Evolutionary conservation across 495 filamentous ascomycete genomes (phyloP), one percentile per base, ranked within the genome.

Genomic region (Cercophora sp.): DNA sequence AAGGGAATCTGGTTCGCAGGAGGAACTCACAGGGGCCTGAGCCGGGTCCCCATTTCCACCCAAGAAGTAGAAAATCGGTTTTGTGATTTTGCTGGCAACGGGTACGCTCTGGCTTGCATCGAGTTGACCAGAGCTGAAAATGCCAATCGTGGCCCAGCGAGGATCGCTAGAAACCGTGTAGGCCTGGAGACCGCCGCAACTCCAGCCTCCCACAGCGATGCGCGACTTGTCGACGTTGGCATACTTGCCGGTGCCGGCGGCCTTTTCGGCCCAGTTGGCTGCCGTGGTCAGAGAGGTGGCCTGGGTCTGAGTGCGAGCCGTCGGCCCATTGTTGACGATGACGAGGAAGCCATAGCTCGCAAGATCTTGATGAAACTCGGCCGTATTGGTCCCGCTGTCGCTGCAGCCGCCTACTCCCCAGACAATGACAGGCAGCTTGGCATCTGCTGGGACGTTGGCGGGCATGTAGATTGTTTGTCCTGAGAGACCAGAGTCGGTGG

Each of bases 331-430:
- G 43, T 46, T 46, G 26, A 46, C 43, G 25, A 46, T 46, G 23
- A 46, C 43, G 6, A 46, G 8, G 43, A 46, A 29, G 23, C 43
- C 43, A 26, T 46, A 15, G 43, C 24, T 31, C 1, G 43, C 43
- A n/a, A 46, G 23, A 11, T 46, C 43, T 3, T 46, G 6, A 26
- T 46, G 43, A 26, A 46, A 46, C 24, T 46, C 43, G 26, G 43
- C 43, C 2, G 26, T 46, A 26, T 31, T 46, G 43, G 43, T 46
- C 2, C 43, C 43, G 43, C 43, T 46, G 19, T 46, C 43, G 43
- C 43, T 46, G 43, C 43, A 46, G 23, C 43, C 43, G 23, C 43
- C 43, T 2, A 46, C 43, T 8, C 43, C 43, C 43, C 43, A 46
- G n/a, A 46, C 25, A 15, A 46, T 31, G 43, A 46, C 24, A 26